Evolutionary conservation across 208 protist genomes (phyloP).

Genomic region (Pavlovales sp.): DNA sequence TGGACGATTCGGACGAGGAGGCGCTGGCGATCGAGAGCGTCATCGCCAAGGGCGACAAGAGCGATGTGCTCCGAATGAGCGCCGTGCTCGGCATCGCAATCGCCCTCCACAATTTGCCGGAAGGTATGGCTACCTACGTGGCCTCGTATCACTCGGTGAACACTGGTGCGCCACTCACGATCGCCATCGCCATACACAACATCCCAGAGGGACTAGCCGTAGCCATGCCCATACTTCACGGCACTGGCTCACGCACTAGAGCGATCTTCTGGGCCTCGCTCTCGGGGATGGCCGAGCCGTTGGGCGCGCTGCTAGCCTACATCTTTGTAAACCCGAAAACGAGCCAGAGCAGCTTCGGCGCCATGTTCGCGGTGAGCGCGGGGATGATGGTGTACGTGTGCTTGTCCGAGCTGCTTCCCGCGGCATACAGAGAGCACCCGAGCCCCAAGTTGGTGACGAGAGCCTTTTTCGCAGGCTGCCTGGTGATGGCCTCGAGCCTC

Average conservation of each 20-base stretch:
- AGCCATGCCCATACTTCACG: conserved; percentile 35
- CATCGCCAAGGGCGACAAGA: not conserved
- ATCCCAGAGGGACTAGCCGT: conserved; percentile 40
- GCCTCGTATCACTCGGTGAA: conserved; percentile 18
- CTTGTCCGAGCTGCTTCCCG: conserved; percentile 22
- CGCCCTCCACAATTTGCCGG: conserved; percentile 40
- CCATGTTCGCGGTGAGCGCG: conserved; percentile 18
- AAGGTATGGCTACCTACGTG: conserved; percentile 33
- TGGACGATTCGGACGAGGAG: not conserved
- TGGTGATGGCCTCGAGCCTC: conserved; percentile 5
- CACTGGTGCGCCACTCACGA: conserved; percentile 4
- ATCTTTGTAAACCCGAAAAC: conserved; percentile 12
- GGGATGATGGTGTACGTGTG: conserved; percentile 39
- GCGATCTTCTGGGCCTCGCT: conserved; percentile 1
- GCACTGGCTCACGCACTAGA: not conserved
- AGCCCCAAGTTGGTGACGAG: not conserved
- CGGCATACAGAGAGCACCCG: not conserved
- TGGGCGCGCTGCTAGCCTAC: conserved; percentile 30
- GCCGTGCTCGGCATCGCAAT: conserved; percentile 22
- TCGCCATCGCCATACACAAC: conserved; percentile 42
- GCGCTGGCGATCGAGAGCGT: not conserved
- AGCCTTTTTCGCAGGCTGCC: conserved; percentile 15
- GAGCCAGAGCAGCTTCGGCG: not conserved
- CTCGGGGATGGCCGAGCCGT: conserved; percentile 29
- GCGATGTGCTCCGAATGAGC: not conserved